A percentile compares a stretch with the other conserved stretches of the same genome.
phyloP scores from a whole-genome alignment of 2,329 filamentous ascomycete species.

The Trichophyton verrucosum region DNA sequence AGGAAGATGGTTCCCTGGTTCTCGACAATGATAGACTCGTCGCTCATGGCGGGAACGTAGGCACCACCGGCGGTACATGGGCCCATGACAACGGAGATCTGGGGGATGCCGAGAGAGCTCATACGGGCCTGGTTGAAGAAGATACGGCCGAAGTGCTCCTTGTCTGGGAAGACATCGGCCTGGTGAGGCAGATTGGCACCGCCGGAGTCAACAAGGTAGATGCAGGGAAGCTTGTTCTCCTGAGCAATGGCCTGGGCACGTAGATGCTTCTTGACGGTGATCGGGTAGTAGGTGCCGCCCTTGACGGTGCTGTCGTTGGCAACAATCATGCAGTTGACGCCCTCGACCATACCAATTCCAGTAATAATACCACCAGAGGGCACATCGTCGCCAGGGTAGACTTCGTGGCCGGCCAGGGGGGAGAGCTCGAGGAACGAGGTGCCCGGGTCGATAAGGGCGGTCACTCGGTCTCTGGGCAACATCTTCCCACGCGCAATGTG shows the following conservation, averaged over 20 bases:
- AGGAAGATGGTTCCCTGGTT: slow-evolving; percentile 97
- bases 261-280: slow-evolving; percentile 95
- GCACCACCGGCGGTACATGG: slow-evolving; percentile 92
- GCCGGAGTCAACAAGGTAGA: slow-evolving; percentile 93
- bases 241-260: slow-evolving; percentile 81
- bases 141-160: slow-evolving; percentile 90
- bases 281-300: slow-evolving; percentile 90
- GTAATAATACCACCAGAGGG: slow-evolving; percentile 87
- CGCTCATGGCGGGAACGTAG: slow-evolving; percentile 94
- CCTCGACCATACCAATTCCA: slow-evolving; percentile 78
- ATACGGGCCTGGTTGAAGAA: slow-evolving; percentile 97
- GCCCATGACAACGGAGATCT: slow-evolving; percentile 93
- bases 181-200: slow-evolving; percentile 92
- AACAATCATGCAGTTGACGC: slow-evolving; percentile 83
- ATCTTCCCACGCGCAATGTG: slow-evolving; percentile 84
- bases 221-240: slow-evolving; percentile 71
- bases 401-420: slow-evolving; percentile 70
- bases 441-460: slow-evolving; percentile 75
- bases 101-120: slow-evolving; percentile 77
- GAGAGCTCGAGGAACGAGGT: slow-evolving; percentile 90
- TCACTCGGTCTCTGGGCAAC: slow-evolving; percentile 80
- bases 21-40: slow-evolving; percentile 92
- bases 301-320: slow-evolving; percentile 97
- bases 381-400: slow-evolving; percentile 79
- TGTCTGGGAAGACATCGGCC: slow-evolving; percentile 88